Evolutionary conservation across 2,329 filamentous ascomycete genomes (phyloP).

Genomic region (Curvularia sp.): DNA sequence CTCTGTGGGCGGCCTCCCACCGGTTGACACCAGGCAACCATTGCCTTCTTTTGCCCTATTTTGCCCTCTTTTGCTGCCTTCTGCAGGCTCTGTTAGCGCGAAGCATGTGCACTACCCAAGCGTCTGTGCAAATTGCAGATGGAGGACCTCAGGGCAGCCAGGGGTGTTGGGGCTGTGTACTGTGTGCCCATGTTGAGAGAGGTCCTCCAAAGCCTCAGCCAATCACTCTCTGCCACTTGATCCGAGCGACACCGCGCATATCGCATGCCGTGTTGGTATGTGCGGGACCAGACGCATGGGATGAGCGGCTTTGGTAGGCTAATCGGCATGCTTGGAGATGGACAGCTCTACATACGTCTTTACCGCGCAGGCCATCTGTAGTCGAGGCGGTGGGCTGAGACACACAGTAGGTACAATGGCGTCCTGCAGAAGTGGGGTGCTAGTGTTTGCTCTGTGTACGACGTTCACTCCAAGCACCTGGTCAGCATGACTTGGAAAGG

Average conservation of each 20-base stretch:
- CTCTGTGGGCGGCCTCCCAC: slow-evolving; percentile 18
- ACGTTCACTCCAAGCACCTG: background rate
- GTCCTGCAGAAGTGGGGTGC: background rate
- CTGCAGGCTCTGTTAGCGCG: slow-evolving; percentile 6
- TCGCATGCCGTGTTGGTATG: slow-evolving; percentile 8
- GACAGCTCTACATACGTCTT: background rate
- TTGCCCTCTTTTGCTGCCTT: slow-evolving; percentile 5
- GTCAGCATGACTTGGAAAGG: background rate
- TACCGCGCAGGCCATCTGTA: background rate
- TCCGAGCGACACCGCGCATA: slow-evolving; percentile 8
- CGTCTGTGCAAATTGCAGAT: slow-evolving; percentile 10
- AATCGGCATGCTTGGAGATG: background rate
- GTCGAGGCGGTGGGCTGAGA: background rate
- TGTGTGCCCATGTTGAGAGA: slow-evolving; percentile 9
- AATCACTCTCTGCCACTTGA: slow-evolving; percentile 4
- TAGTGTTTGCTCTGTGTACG: background rate
- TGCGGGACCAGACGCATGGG: slow-evolving; percentile 6
- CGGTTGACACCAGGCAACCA: slow-evolving; percentile 13
- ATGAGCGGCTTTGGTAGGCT: background rate
- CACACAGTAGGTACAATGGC: background rate
- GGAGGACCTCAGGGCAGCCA: slow-evolving; percentile 12
- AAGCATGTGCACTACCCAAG: slow-evolving; percentile 7
- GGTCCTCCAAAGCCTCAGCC: slow-evolving; percentile 15
- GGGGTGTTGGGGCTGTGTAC: slow-evolving; percentile 13
- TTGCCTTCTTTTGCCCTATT: slow-evolving; percentile 8